These are phyloP conservation scores for Fusarium tupiense DNA, from an alignment of 2,329 filamentous ascomycete genomes.

Conservation along the genomic window DNA sequence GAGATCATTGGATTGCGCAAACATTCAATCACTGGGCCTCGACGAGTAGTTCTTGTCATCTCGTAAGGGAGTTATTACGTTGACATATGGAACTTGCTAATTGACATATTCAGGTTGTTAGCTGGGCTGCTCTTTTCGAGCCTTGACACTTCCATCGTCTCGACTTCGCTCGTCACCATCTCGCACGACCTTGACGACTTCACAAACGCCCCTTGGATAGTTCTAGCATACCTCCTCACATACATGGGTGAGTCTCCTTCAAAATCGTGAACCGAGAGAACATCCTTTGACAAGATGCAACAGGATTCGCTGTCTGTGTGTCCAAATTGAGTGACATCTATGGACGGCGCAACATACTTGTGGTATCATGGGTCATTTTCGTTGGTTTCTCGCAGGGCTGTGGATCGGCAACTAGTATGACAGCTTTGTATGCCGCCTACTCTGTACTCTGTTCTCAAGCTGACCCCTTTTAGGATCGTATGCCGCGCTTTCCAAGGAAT, in stretches of 20 bases:
- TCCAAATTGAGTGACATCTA: conserved; percentile 70
- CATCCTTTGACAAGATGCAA: conserved; percentile 20
- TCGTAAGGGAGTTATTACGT: conserved; percentile 44
- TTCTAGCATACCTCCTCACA: conserved; percentile 65
- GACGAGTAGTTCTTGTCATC: conserved; percentile 48
- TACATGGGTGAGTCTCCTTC: conserved; percentile 59
- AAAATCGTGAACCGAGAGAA: background rate
- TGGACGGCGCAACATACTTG: conserved; percentile 61
- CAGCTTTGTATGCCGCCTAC: conserved; percentile 55
- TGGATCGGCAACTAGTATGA: conserved; percentile 60
- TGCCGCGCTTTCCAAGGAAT: conserved; percentile 69
- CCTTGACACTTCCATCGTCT: conserved; percentile 67
- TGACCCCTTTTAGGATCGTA: conserved; percentile 58
- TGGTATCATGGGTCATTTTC: conserved; percentile 64
- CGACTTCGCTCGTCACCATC: conserved; percentile 66
- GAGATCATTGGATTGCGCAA: conserved; percentile 33
- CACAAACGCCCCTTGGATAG: conserved; percentile 63
- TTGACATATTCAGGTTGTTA: conserved; percentile 53
- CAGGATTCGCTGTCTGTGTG: conserved; percentile 66
- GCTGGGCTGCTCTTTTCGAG: conserved; percentile 65
- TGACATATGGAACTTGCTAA: conserved; percentile 24
- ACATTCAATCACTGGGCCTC: conserved; percentile 38
- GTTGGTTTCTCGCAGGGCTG: conserved; percentile 65
- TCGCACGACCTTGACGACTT: conserved; percentile 62
- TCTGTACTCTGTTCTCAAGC: conserved; percentile 5